Percentiles rank a stretch among this genome's conserved stretches.
Conservation (phyloP, 371 early-diverging fungal genomes). For the Apophysomyces ossiformis region DNA sequence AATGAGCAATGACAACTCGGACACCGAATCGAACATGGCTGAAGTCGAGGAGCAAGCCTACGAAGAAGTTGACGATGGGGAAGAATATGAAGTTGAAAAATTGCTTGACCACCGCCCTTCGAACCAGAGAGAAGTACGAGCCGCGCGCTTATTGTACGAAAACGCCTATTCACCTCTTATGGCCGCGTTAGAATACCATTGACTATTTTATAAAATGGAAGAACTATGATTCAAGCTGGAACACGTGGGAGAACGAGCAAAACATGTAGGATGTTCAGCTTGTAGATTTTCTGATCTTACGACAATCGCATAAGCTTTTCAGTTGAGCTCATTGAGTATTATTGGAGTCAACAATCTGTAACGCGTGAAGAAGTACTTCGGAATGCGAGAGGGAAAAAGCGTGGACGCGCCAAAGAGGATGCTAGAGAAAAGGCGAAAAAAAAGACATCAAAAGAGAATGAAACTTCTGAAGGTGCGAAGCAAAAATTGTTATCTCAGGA, state of each 20-base stretch:
- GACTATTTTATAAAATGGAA: conserved; percentile 5
- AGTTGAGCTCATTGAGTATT: not conserved
- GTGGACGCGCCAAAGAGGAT: not conserved
- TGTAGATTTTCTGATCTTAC: not conserved
- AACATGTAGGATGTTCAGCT: not conserved
- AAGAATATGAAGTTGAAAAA: conserved; percentile 1
- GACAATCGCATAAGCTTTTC: not conserved
- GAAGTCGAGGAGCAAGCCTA: not conserved
- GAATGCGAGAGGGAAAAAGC: not conserved
- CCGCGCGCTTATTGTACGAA: not conserved
- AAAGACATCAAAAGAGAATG: not conserved
- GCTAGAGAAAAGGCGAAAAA: not conserved
- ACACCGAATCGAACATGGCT: not conserved
- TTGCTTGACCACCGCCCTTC: conserved; percentile 1
- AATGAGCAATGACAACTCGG: not conserved
- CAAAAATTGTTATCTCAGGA: not conserved
- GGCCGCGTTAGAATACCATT: not conserved
- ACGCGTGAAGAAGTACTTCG: not conserved
- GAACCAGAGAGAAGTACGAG: not conserved
- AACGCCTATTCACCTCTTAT: no score
- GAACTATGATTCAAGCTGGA: not conserved
- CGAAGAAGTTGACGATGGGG: not conserved
- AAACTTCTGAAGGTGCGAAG: not conserved
- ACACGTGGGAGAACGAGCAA: conserved; percentile 1
- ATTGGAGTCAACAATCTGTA: not conserved